Base-by-base conservation (phyloP, 2,329 filamentous ascomycete genomes). In the Iodosphaeria phyllophila region DNA sequence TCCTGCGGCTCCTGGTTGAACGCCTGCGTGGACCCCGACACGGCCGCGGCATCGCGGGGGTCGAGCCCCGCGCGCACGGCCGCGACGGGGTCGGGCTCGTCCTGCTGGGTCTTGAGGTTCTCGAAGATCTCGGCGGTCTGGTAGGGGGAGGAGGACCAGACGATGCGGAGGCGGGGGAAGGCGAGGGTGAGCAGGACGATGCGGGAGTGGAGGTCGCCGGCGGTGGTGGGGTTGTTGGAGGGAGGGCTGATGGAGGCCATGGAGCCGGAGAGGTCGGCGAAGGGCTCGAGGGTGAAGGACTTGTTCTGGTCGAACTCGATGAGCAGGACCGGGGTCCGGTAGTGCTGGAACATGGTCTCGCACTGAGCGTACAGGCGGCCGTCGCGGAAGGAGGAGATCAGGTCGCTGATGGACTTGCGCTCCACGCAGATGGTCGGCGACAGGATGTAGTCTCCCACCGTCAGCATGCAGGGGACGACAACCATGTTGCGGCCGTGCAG, bases 301-400 rank as follows among this genome's bases (percentile, higher is more conserved):
- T 92, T 93, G 54, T 92, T 86, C 44, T 92, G 78, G 46, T 93
- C 84, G 47, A 98, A 98, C 49, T 98, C 89, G 42, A 98, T 95
- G 22, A 98, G 67, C 5, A 98, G 69, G 67, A 95, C 79, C 0
- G 83, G 76, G 35, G 53, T 72, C 42, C 76, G 76, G 64, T 98
- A 98, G 52, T 95, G 74, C 45, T 80, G 71, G 30, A 91, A 75
- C 86, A 98, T 95, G 23, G 77, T 73, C 50, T 95, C 86, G 20
- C 77, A 76, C 55, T 98, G 89, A 38, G 70, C 79, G 55, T 82
- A 98, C 9, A 98, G 64, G 2, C 89, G 74, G 8, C 89, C 89
- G 45, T 92, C 84, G 36, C 75, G 74, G 52, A 98, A 83, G 1
- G 83, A 93, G 28, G 74, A 74, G 48, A 95, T 86, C 22, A 98